Evolutionary conservation across 1,139 yeast species (phyloP), one percentile per base, ranked within the genome.

Genomic region (Debaryomyces psychrophilus): DNA sequence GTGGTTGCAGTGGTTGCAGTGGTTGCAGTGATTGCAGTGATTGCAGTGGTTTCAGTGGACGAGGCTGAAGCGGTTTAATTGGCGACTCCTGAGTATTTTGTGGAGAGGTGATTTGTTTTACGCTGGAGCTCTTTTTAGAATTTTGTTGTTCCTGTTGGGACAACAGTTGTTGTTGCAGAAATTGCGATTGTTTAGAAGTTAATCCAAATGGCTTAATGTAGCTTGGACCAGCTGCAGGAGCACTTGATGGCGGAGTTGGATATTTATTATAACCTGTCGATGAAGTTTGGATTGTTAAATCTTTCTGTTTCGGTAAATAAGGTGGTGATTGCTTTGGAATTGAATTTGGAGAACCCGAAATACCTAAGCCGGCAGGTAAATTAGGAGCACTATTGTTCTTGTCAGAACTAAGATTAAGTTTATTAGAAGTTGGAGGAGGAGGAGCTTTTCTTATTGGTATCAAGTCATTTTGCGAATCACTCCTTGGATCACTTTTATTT

Each of bases 371-470:
- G 48, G 64, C 56, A 55, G 65, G 61, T 44, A 48, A 20, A 26
- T 28, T 38, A 11, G 41, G 41, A n/a, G 34, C 31, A 27, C 33
- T 26, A 28, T 38, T 38, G 26, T 38, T 38, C 23, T 38, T 38
- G n/a, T 38, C 41, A 28, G 23, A 17, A 18, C 11, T 18, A 5
- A 29, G 34, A 9, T 29, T 52, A 48, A 38, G 41, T 39, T 25
- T 48, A 36, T 45, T 41, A 22, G 45, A 33, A 41, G 52, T 25
- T 5, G 84, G 84, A 6, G 82, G 83, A 15, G 82, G 77, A 1
- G 85, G 85, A 1, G 85, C 85, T 44, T 71, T 73, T 62, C 85
- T 71, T 7, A 69, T 70, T 8, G 84, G 83, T 3, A 73, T 62
- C 47, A 77, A 71, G 37, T 68, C 72, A 6, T 58, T 53, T 27